phyloP scores from a whole-genome alignment of 140 eudicot species.

The Ambrosia hybrid region DNA sequence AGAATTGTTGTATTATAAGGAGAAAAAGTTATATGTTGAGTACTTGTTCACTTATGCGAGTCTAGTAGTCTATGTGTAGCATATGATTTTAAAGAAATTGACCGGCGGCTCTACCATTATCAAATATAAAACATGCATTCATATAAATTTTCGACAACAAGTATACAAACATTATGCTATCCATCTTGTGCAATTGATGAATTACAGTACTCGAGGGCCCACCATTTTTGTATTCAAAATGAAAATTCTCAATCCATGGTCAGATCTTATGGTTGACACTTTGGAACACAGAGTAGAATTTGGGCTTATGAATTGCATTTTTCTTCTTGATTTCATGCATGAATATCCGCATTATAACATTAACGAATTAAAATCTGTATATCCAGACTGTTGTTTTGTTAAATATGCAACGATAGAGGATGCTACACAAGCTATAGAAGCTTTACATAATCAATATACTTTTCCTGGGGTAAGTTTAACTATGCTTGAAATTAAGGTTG shows the following conservation, averaged over 20 bases:
- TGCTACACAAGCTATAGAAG: conserved; percentile 74
- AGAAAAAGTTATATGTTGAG: too few species aligned
- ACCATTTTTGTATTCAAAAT: conserved; percentile 4
- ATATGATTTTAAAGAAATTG: too few species aligned
- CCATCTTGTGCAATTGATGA: too few species aligned
- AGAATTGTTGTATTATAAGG: too few species aligned
- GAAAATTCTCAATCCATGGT: conserved; percentile 13
- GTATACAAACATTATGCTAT: too few species aligned
- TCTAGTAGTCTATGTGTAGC: too few species aligned
- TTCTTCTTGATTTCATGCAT: conserved; percentile 19
- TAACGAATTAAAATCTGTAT: conserved; percentile 3
- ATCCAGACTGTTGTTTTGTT: conserved; percentile 80
- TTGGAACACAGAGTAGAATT: too few species aligned
- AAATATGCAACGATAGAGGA: conserved; percentile 73
- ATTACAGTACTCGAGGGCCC: background rate
- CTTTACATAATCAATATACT: conserved; percentile 49
- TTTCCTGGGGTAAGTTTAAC: conserved; percentile 68
- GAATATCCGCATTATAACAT: background rate
- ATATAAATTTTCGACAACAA: too few species aligned
- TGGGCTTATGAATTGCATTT: background rate
- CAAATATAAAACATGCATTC: too few species aligned
- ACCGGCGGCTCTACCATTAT: too few species aligned
- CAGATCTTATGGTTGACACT: background rate
- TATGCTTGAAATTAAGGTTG: background rate
- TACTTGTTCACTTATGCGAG: too few species aligned